A percentile compares a stretch with the other conserved stretches of the same genome.
phyloP scores from a whole-genome alignment of 805 yeast genomes.

The Saturnispora halmiae region DNA sequence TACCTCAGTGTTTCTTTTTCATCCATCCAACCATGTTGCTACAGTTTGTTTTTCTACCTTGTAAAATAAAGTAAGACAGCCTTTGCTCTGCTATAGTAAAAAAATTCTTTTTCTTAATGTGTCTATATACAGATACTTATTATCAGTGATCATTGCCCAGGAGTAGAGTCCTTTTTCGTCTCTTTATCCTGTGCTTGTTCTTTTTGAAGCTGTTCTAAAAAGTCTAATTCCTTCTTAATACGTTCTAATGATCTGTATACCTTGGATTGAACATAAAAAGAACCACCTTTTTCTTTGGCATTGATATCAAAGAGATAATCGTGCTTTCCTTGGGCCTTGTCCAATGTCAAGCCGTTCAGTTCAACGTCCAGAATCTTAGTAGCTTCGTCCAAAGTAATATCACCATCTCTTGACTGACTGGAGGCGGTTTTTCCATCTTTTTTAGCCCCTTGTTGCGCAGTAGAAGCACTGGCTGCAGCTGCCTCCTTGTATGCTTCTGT shows the following conservation, averaged over 20 bases:
- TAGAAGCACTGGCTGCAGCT: conserved; percentile 83
- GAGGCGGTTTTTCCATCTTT: conserved; percentile 31
- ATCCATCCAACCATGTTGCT: conserved; percentile 45
- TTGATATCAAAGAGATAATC: conserved; percentile 80
- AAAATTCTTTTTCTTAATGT: background rate
- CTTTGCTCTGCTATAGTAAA: too few species aligned
- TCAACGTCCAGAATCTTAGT: conserved; percentile 83
- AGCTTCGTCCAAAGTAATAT: conserved; percentile 82
- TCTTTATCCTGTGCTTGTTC: conserved; percentile 17
- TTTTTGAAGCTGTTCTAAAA: conserved; percentile 35
- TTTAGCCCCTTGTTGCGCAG: conserved; percentile 22
- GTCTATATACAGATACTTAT: background rate
- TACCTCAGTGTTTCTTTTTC: conserved; percentile 11
- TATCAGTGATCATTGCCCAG: too few species aligned
- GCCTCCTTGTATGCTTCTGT: conserved; percentile 96
- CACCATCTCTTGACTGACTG: conserved; percentile 51
- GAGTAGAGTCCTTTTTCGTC: background rate
- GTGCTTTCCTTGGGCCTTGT: conserved; percentile 60
- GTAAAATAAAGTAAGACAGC: too few species aligned
- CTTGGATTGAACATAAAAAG: conserved; percentile 87
- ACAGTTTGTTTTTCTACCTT: too few species aligned
- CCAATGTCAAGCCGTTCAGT: conserved; percentile 41
- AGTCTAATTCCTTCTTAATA: conserved; percentile 66
- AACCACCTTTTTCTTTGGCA: conserved; percentile 91
- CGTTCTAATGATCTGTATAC: conserved; percentile 93